Base-by-base conservation (phyloP, 805 yeast species). In the Zygosaccharomyces siamensis region DNA sequence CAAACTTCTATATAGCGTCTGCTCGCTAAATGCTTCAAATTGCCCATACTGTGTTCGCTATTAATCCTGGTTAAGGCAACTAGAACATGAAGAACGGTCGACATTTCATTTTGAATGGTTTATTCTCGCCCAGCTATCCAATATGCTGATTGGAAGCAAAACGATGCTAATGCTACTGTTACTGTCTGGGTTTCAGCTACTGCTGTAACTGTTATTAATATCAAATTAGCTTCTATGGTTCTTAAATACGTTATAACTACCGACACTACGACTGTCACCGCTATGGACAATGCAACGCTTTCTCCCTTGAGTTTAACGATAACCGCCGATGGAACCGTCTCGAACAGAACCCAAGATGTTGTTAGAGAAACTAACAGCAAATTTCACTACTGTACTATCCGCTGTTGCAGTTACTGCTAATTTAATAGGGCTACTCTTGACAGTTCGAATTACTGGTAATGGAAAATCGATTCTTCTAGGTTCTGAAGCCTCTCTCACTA, bases 111-210 rank as follows among this genome's bases (percentile, higher is more conserved):
- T 5, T 41, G 27, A 8, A 41, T 18, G 10, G 44, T 41, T 11
- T 28, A 36, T 41, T 28, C 43, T 2, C 27, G 43, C 12, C 18
- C 43, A 27, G 24, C 21, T 6, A 14, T 20, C 12, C 3, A 11
- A 2, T 39, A 32, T 26, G 16, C 43, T n/a, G 43, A 39, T n/a
- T 39, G 43, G 14, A 32, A 39, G 23, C 43, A 39, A 31, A 12
- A 20, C 12, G 11, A 14, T 28, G 21, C 24, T 39, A 33, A 23
- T 16, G 31, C 10, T 21, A 44, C 47, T 11, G 26, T 38, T 23
- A 33, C 53, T 12, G 24, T 33, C 48, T 8, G 23, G 26, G 7
- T 23, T 23, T 30, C 42, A 8, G 27, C 47, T 27, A 30, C 39
- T 16, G 14, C 48, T 6, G n/a, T 16, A 18, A 30, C 48, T 37